A percentile compares a stretch with the other conserved stretches of the same genome.
These are phyloP conservation scores for Sclerotinia trifoliorum DNA, from an alignment of 2,329 filamentous ascomycete genomes.

Conservation along the genomic window DNA sequence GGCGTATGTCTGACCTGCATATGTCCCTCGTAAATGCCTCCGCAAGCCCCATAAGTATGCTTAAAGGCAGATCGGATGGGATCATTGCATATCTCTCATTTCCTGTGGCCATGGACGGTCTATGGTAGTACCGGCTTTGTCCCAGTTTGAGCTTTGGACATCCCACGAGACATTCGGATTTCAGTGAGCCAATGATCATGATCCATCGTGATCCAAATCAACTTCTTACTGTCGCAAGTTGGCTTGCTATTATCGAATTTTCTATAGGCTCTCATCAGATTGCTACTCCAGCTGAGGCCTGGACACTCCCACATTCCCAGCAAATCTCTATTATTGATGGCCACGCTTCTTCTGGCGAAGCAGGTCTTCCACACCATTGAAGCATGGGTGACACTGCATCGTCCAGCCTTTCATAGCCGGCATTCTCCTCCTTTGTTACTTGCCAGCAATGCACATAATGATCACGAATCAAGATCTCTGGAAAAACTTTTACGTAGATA, in stretches of 20 bases:
- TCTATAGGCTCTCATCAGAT: neutral
- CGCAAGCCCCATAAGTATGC: slow-evolving; percentile 4
- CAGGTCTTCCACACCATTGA: neutral
- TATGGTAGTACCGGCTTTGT: neutral
- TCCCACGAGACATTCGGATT: neutral
- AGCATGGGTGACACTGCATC: neutral
- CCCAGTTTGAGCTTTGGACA: neutral
- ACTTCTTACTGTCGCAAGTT: neutral
- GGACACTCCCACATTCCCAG: neutral
- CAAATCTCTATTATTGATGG: neutral
- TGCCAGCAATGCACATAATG: slow-evolving; percentile 10
- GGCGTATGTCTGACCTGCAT: slow-evolving; percentile 21
- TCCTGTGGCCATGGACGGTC: neutral
- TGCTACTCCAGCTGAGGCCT: neutral
- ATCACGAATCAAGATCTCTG: slow-evolving; percentile 12
- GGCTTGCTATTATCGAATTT: neutral
- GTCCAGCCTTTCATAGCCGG: neutral
- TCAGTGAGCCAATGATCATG: neutral
- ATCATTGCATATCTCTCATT: slow-evolving; percentile 25
- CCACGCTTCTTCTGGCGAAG: neutral
- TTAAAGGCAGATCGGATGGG: slow-evolving; percentile 7
- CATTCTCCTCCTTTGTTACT: neutral
- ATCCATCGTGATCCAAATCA: neutral
- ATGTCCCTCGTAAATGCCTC: slow-evolving; percentile 11
- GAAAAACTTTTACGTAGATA: neutral